A percentile compares a stretch with the other conserved stretches of the same genome.
These are phyloP conservation scores for Elsinoe batatas DNA, from an alignment of 2,329 filamentous ascomycete genomes.

Conservation along the genomic window DNA sequence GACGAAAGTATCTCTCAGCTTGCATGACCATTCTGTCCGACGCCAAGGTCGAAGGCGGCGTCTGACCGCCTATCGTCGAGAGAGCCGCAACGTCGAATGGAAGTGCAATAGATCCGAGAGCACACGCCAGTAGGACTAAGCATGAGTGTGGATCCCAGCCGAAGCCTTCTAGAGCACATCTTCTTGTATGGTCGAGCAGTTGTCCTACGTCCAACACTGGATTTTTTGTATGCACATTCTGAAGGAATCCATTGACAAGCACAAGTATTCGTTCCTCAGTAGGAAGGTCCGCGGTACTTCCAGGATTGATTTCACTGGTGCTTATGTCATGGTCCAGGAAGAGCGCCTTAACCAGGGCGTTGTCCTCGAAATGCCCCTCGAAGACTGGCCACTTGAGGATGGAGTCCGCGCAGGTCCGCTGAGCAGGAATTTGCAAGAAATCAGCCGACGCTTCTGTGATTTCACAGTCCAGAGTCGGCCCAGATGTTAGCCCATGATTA, in stretches of 20 bases:
- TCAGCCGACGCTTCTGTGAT: slow-evolving; percentile 14
- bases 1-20: slow-evolving; percentile 24
- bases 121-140: slow-evolving; percentile 26
- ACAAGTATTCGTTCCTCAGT: slow-evolving; percentile 23
- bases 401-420: slow-evolving; percentile 21
- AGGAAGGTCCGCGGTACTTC: slow-evolving; percentile 14
- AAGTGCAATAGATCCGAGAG: slow-evolving; percentile 23
- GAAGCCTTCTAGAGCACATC: slow-evolving; percentile 22
- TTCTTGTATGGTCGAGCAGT: slow-evolving; percentile 20
- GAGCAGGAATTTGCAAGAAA: slow-evolving; percentile 22
- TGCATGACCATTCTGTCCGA: slow-evolving; percentile 16
- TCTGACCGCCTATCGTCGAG: no score
- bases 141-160: slow-evolving; percentile 28
- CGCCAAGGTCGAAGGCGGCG: no score
- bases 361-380: slow-evolving; percentile 16
- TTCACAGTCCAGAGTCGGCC: no score
- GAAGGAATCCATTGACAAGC: slow-evolving; percentile 26
- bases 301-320: background rate
- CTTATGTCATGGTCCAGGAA: slow-evolving; percentile 12
- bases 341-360: slow-evolving; percentile 18
- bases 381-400: slow-evolving; percentile 25
- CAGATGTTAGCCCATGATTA: no score
- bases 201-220: slow-evolving; percentile 27
- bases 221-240: slow-evolving; percentile 30
- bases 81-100: slow-evolving; percentile 17